Evolutionary conservation across 495 filamentous ascomycete genomes (phyloP), one percentile per base, ranked within the genome.

Genomic region (Penicillium egyptiacum): DNA sequence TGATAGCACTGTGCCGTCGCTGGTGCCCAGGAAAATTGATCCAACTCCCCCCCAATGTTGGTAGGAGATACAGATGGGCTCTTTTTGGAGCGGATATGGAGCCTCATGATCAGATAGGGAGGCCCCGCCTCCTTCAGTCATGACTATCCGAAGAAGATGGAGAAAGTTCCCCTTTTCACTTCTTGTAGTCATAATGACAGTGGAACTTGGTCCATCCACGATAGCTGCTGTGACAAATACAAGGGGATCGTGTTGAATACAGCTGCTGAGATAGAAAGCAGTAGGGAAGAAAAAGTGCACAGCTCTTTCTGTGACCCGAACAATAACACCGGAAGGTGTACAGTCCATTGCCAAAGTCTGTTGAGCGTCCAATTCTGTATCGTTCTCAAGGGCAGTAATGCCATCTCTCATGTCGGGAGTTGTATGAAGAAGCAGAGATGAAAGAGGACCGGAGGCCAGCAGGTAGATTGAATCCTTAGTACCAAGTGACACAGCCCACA

Each of bases 291-390:
- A 71, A 16, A 83, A 53, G 11, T 76, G 73, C 5, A 82, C 73
- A 30, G 70, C 76, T 19, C 67, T 67, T n/a, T 74, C 66, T 4
- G 86, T 87, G 19, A 88, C 66, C 60, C 89, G 87, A 10, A 88
- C 67, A 17, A 83, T 57, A 25, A 59, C 63, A 48, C 74, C 70
- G 33, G 60, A 51, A 53, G 64, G 41, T 23, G 77, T 74, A 39
- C 65, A 69, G 10, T 74, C 74, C 31, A 79, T 75, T n/a, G 81
- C 78, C n/a, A 89, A 59, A 0, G 86, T 89, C 45, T 79, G 76
- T 2, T 76, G 75, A 10, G 71, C 67, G 45, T 85, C 80, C 43
- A 80, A 56, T 17, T 79, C 85, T 9, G 71, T 75, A 10, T 73
- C 65, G 11, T 56, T 57, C 28, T 79, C 66, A 30, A 78, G 51